Conservation (phyloP, 2,329 filamentous ascomycete genomes). For the Ascochyta rabiei region DNA sequence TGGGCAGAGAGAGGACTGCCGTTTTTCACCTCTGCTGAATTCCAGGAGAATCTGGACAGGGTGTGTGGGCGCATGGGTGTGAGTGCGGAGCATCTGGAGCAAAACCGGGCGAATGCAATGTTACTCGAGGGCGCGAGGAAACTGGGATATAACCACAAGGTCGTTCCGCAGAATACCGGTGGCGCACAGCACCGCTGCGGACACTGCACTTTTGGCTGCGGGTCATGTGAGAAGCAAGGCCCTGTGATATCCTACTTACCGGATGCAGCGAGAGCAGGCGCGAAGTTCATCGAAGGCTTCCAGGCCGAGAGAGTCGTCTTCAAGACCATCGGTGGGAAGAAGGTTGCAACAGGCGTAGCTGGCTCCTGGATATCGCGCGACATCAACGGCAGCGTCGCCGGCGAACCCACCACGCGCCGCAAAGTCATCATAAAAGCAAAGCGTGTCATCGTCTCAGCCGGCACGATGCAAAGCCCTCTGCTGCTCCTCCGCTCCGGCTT, state of each 20-base stretch:
- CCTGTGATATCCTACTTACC: constrained; percentile 78
- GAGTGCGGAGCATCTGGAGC: constrained; percentile 66
- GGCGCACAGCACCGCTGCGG: constrained; percentile 75
- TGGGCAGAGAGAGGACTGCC: constrained; percentile 75
- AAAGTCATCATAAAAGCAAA: constrained; percentile 77
- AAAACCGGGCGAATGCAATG: constrained; percentile 73
- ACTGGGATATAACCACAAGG: constrained; percentile 72
- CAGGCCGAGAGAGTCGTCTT: constrained; percentile 74
- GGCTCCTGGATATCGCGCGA: constrained; percentile 80
- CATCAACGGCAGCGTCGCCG: constrained; percentile 62
- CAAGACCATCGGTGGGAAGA: constrained; percentile 58
- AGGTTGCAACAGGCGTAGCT: constrained; percentile 70
- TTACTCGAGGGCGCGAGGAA: constrained; percentile 77
- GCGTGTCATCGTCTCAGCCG: constrained; percentile 78
- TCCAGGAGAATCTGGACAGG: constrained; percentile 78
- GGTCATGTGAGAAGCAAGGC: constrained; percentile 75
- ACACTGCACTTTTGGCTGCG: constrained; percentile 65
- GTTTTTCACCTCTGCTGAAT: constrained; percentile 76
- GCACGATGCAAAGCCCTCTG: constrained; percentile 77
- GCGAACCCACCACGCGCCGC: constrained; percentile 59
- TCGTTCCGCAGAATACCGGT: constrained; percentile 80
- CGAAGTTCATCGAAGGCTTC: constrained; percentile 84
- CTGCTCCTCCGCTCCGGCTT: constrained; percentile 79
- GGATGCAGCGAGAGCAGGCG: constrained; percentile 77
- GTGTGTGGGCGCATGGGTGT: constrained; percentile 83